Base-by-base conservation (phyloP, 139 green algal genomes). In the Tetraselmis chui region DNA sequence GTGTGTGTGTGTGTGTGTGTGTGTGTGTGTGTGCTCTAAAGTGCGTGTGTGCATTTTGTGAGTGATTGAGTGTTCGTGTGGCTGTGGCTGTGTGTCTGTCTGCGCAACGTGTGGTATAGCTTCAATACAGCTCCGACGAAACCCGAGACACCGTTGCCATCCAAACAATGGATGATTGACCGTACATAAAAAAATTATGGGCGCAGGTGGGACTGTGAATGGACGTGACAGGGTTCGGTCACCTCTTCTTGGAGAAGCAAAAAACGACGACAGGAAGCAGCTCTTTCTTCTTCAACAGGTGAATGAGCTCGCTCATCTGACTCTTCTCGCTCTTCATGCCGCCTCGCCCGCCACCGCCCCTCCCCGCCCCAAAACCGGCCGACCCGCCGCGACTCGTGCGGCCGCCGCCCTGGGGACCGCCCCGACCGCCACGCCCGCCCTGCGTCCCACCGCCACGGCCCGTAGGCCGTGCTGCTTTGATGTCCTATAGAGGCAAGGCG, bases 161-260 rank as follows among this genome's bases (percentile, higher is more conserved):
- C n/a, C n/a, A n/a, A n/a, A n/a, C n/a, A n/a, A n/a, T n/a, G n/a
- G n/a, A n/a, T n/a, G n/a, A n/a, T n/a, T n/a, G n/a, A n/a, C n/a
- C n/a, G n/a, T n/a, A n/a, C n/a, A n/a, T n/a, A n/a, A n/a, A n/a
- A n/a, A n/a, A n/a, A n/a, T n/a, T n/a, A n/a, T n/a, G n/a, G n/a
- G n/a, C n/a, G n/a, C n/a, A n/a, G n/a, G n/a, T n/a, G n/a, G n/a
- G n/a, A n/a, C n/a, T n/a, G n/a, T n/a, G n/a, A n/a, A n/a, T n/a
- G n/a, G n/a, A n/a, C n/a, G n/a, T n/a, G n/a, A n/a, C n/a, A n/a
- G n/a, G n/a, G n/a, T n/a, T n/a, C n/a, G n/a, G n/a, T n/a, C 92
- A 94, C 32, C 90, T 81, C 89, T 95, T 95, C 85, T 97, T 97
- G 83, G 84, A 93, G 87, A 98, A 98, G 74, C 87, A 92, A 87